Percentiles rank a stretch among this genome's conserved stretches.
These are phyloP conservation scores for Microsporum canis DNA, from an alignment of 2,329 filamentous ascomycete genomes.

Conservation along the genomic window DNA sequence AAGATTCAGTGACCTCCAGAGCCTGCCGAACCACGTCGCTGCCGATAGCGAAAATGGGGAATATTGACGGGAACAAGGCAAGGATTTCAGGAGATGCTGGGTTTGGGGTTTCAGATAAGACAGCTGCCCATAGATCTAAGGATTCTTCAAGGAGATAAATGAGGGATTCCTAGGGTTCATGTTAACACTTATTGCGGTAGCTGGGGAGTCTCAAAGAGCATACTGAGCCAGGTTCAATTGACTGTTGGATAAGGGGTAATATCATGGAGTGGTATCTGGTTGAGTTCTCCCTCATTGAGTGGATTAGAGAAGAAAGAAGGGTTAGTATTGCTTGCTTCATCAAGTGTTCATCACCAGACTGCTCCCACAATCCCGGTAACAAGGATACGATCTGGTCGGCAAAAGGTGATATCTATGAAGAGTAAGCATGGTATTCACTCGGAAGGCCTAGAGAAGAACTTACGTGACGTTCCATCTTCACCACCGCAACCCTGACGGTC, in stretches of 20 bases:
- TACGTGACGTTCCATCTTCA: conserved; percentile 65
- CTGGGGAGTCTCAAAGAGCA: conserved; percentile 12
- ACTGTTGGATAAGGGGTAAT: conserved; percentile 69
- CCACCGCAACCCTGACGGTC: conserved; percentile 69
- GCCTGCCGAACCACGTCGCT: conserved; percentile 52
- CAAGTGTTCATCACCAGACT: conserved; percentile 74
- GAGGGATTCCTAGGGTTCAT: conserved; percentile 43
- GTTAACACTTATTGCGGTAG: background rate
- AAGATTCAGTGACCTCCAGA: conserved; percentile 56
- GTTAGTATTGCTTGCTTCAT: conserved; percentile 89
- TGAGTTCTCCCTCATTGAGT: conserved; percentile 68
- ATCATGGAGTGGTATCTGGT: conserved; percentile 68
- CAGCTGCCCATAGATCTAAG: conserved; percentile 73
- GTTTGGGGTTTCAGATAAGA: conserved; percentile 54
- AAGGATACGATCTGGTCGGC: conserved; percentile 73
- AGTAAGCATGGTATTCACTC: conserved; percentile 62
- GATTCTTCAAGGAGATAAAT: conserved; percentile 85
- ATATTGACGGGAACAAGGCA: conserved; percentile 49
- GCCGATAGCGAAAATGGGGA: conserved; percentile 56
- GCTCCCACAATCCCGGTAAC: conserved; percentile 73
- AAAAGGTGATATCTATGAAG: conserved; percentile 45
- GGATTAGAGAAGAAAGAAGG: conserved; percentile 73
- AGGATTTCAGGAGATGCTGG: conserved; percentile 52
- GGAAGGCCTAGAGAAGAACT: conserved; percentile 38
- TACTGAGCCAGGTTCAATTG: conserved; percentile 64